Evolutionary conservation across 352 stramenopile species (phyloP), one percentile per base, ranked within the genome.

Genomic region (Phytophthora litchii): DNA sequence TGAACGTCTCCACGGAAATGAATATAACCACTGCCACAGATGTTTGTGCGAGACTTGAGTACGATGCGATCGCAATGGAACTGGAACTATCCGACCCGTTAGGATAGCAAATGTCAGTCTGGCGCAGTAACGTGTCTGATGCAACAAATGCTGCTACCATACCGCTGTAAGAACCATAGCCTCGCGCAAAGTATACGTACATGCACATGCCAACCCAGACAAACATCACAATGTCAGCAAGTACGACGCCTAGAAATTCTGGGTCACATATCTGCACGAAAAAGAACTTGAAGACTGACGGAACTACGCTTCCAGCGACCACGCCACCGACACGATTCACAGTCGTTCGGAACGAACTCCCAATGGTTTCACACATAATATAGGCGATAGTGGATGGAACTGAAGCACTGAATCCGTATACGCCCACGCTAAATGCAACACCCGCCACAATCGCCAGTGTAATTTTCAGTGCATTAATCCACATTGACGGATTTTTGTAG

Each of bases 251-350:
- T 36, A 88, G 42, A 19, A 63, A 64, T 17, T 54, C 35, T 2
- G 73, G 70, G 3, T 57, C 41, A 50, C 83, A 92, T 9, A 86
- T 63, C 48, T 92, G 83, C 1, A 74, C 66, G 50, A 90, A 87
- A 67, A 91, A 92, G 50, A 91, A 91, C 64, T 89, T 77, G 50
- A 90, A 89, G 2, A 92, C 79, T 11, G 80, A 89, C 4, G 82
- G 82, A 37, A 92, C 78, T 16, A 92, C 76, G 48, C 76, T 89
- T 1, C 82, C 82, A 4, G 82, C 82, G 13, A 92, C 78, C 32
- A 92, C 80, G 42, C 82, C 82, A 29, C 75, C 82, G 1, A 92
- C 82, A 48, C 82, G 80, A 37, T 89, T 89, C 55, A 87, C 75
- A 0, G 82, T 91, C 7, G 87, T 70, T 34, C 76, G 83, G 54